Evolutionary conservation across 2,329 filamentous ascomycete species (phyloP), one percentile per base, ranked within the genome.

Genomic region (Didymella glomerata): DNA sequence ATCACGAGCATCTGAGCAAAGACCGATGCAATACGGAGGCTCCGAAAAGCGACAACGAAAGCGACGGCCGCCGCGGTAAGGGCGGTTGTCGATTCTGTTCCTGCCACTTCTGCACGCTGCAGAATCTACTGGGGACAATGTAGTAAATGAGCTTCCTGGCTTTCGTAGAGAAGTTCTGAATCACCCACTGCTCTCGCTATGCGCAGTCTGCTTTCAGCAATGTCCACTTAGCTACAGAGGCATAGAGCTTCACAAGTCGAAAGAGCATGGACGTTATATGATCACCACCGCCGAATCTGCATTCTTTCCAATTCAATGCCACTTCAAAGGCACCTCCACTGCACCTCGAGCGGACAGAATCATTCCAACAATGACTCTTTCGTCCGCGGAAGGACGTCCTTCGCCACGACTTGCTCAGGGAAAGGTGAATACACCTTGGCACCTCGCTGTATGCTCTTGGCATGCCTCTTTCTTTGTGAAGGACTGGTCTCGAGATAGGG

Each of bases 271-370:
- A 38, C 25, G 11, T 22, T 28, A 30, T 14, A 40, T 28, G 24
- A 40, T 20, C 11, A 34, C 14, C 30, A 38, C 11, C 40, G 13
- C 30, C 50, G n/a, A 16, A 13, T n/a, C 16, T 49, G 38, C 53
- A 55, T 55, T 49, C 46, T 49, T 54, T 28, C 2, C 4, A 2
- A 16, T 30, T 24, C 42, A 24, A 52, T 18, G 9, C 42, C 24
- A 40, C 22, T 18, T 36, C 16, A n/a, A 44, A 25, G 34, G 30
- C 49, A 22, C 28, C 25, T 20, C 45, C 5, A 34, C 8, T 48
- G 9, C 45, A 32, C 44, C 14, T 10, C 22, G 36, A 48, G 24
- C 20, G 20, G 27, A 28, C 22, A 18, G 6, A 27, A 38, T 11
- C 46, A 55, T 49, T 49, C 28, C 46, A 49, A 10, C n/a, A 28